Base-by-base conservation (phyloP, 2,329 filamentous ascomycete genomes). In the Colletotrichum magnum region DNA sequence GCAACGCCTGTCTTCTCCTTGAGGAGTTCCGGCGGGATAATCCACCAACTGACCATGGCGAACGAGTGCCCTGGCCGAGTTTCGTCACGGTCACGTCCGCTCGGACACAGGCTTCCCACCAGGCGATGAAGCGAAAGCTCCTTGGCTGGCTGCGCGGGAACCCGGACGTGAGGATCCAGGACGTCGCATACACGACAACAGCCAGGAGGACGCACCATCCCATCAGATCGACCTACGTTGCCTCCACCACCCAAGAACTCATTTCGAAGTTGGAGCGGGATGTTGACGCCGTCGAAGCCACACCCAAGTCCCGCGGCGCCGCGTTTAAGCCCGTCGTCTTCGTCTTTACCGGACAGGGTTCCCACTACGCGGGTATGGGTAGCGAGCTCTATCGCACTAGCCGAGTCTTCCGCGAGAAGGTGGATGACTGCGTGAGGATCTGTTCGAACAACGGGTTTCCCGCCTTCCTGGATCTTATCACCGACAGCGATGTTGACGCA, bases 401-500 rank as follows among this genome's bases (percentile, higher is more conserved):
- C 47, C 74, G 75, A 1, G 50, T 76, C 6, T 80, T 80, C 59
- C 67, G 69, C 2, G 68, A 75, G 0, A 73, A 82, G 16, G 68
- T 85, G 2, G 32, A 74, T 15, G 73, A 73, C 1, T 77, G 82
- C 12, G 76, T 84, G 18, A 58, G 60, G 0, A 73, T 82, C 3
- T 76, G 72, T 0, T 70, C 72, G 7, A 68, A 68, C 0, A 74
- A 78, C 3, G 79, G 80, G 0, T 84, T 85, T 10, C 24, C 79
- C 79, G 1, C 77, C 79, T 0, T 85, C 18, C 54, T 84, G 2
- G 58, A 75, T 59, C 45, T 87, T 4, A 80, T 90, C 15, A 47
- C 59, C 28, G 10, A 57, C 0, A 7, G 60, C 2, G 71, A 72
- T 9, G 53, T 72, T 39, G 62, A 21, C 0, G 70, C 75, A 16